Evolutionary conservation across 176 grass and related monocot species (phyloP), one percentile per base, ranked within the genome.

Genomic region (Tillandsia leiboldiana): DNA sequence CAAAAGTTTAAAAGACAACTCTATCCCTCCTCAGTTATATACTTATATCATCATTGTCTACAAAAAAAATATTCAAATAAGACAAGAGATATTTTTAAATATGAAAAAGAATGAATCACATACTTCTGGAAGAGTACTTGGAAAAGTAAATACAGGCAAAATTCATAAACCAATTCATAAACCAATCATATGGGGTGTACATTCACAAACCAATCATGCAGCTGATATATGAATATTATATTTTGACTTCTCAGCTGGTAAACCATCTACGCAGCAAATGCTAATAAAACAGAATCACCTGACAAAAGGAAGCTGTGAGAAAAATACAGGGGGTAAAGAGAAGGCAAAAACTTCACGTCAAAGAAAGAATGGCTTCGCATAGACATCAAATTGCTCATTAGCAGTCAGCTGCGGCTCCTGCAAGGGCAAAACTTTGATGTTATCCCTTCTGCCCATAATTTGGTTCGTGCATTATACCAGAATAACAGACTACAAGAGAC

Each of bases 371-470:
- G 94, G 94, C 82, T 99, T 99, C 20, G 75, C 54, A 53, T 90
- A 93, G 61, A 85, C 90, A 84, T 99, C 94, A 75, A 99, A 99
- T 56, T 2, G 3, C 1, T 88, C 75, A 10, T 51, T 77, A 6
- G 94, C 53, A 75, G 82, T 99, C 53, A 99, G 77, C 48, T 99
- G 94, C 26, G 90, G 94, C 78, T 99, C 89, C 94, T 99, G 86
- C 75, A 84, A 47, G 23, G 20, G 64, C 63, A 49, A 82, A 26
- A 53, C n/a, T 51, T 61, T 18, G 22, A 61, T 61, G 56, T 61
- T 23, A 61, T 13, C 6, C 18, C 22, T 23, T 9, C 15, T 61
- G 15, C 22, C 56, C 22, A 10, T 8, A 9, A 10, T n/a, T 22
- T 61, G 15, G 15, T 61, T 15, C 2, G 22, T 23, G 56, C 15